Evolutionary conservation across 257 asterid species (phyloP).

Genomic region (Oldenlandia corymbosa): DNA sequence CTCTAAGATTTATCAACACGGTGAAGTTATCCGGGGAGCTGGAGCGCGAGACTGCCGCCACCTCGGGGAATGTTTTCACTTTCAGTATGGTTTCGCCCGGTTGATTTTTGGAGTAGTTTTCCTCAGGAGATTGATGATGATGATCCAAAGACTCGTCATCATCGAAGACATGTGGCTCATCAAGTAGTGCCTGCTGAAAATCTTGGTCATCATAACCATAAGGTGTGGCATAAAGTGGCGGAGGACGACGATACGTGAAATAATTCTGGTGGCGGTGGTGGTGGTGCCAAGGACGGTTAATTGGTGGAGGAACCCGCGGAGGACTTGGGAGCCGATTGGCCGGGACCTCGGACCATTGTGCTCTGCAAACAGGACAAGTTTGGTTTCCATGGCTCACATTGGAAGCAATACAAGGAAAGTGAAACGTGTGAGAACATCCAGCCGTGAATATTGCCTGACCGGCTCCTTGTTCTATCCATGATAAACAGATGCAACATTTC

Average conservation of each 20-base stretch:
- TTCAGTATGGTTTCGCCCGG: constrained; percentile 41
- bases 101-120: constrained; percentile 21
- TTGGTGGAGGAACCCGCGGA: constrained; percentile 43
- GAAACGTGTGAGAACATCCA: too few species aligned
- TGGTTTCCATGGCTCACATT: constrained; percentile 90
- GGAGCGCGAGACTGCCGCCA: constrained; percentile 49
- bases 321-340: constrained; percentile 48
- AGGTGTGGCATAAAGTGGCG: constrained; percentile 59
- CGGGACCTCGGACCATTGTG: constrained; percentile 92
- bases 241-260: constrained; percentile 52
- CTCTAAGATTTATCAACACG: constrained; percentile 68
- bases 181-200: constrained; percentile 40
- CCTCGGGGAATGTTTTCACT: constrained; percentile 64
- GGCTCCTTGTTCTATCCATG: too few species aligned
- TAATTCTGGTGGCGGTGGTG: constrained; percentile 51
- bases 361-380: constrained; percentile 89
- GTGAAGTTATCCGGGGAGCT: constrained; percentile 44
- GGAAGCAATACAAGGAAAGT: too few species aligned
- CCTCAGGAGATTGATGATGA: constrained; percentile 27
- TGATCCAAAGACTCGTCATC: constrained; percentile 82
- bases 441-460: too few species aligned
- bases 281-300: too few species aligned
- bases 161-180: constrained; percentile 70
- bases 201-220: too few species aligned
- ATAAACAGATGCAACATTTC: too few species aligned